Percentiles rank a stretch among this genome's conserved stretches.
Evolutionary conservation across 169 alveolate species (phyloP).

Genomic region (Plasmodium gaboni): DNA sequence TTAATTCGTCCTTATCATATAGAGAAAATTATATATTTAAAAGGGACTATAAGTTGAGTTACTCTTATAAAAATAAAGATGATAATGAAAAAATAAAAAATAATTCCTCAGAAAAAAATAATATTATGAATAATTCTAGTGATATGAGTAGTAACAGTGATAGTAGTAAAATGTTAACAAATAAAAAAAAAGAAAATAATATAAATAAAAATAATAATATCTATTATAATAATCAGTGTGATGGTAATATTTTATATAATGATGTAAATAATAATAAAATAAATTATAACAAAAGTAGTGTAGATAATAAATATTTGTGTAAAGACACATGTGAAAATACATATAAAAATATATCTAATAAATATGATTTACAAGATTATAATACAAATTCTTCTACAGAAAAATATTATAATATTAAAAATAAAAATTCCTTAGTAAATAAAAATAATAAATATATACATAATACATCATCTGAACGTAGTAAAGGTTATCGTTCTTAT

Average conservation of each 20-base stretch:
- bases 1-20: conserved; percentile 28
- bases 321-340: conserved; percentile 1
- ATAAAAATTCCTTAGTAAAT: not conserved
- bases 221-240: too few relatives aligned
- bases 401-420: not conserved
- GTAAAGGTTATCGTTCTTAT: conserved; percentile 4
- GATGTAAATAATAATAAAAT: not conserved
- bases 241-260: too few relatives aligned
- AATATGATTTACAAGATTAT: conserved; percentile 11
- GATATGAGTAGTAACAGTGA: too few relatives aligned
- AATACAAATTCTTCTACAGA: conserved; percentile 12
- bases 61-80: too few relatives aligned
- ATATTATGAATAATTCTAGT: too few relatives aligned
- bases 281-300: not conserved
- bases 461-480: conserved; percentile 18
- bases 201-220: too few relatives aligned
- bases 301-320: not conserved
- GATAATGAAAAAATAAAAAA: too few relatives aligned
- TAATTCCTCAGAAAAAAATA: too few relatives aligned
- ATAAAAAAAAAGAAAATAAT: too few relatives aligned
- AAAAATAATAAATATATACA: not conserved
- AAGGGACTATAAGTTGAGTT: too few relatives aligned
- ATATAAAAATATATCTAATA: not conserved
- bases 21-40: not conserved
- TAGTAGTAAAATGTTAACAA: too few relatives aligned